Conservation (phyloP, 148 eudicot species). For the Bassia scoparia region DNA sequence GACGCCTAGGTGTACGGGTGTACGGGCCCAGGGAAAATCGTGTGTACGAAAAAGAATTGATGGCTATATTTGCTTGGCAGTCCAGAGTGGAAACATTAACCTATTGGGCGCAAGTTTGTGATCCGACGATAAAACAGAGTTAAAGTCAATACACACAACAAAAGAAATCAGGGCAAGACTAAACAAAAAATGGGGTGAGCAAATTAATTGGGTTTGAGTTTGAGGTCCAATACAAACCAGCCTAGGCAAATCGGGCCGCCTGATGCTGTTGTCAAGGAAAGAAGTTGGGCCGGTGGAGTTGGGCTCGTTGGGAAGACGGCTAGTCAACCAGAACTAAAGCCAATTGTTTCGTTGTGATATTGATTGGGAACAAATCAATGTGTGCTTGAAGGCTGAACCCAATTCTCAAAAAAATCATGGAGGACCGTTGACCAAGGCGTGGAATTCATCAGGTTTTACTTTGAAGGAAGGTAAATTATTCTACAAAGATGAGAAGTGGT, state of each 20-base stretch:
- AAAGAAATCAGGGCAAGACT: neutral
- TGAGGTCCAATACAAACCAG: neutral
- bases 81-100: neutral
- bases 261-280: neutral
- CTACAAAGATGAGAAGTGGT: no score
- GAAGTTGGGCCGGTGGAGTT: no score
- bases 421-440: no score
- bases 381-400: no score
- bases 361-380: no score
- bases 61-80: neutral
- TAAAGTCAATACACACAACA: neutral
- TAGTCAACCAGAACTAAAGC: no score
- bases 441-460: no score
- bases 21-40: neutral
- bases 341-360: no score
- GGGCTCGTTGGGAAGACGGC: no score
- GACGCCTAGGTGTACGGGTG: no score
- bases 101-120: neutral
- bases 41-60: neutral
- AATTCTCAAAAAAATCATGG: fast-evolving
- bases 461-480: no score
- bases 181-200: neutral
- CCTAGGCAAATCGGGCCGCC: neutral
- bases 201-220: neutral
- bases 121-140: neutral